These are phyloP conservation scores for Nigrospora sphaerica DNA, from an alignment of 2,329 filamentous ascomycete genomes.

Conservation along the genomic window DNA sequence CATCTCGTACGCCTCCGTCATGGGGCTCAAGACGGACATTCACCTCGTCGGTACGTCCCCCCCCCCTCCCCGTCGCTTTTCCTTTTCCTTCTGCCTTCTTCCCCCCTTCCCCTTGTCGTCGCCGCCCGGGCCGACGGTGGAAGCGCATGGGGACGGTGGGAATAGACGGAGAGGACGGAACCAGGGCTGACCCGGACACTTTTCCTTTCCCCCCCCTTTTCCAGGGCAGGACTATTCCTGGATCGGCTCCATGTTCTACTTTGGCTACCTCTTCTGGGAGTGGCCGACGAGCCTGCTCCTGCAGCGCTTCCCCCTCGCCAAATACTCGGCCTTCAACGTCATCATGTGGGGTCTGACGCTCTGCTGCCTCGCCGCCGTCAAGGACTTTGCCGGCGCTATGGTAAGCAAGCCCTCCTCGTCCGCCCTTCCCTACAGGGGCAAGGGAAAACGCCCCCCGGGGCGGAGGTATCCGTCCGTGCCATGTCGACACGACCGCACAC, in stretches of 20 bases:
- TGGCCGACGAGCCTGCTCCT: slow-evolving; percentile 60
- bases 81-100: too few relatives aligned
- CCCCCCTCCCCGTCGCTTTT: too few relatives aligned
- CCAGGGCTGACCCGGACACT: neutral
- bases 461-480: too few relatives aligned
- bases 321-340: slow-evolving; percentile 59
- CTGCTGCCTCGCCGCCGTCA: slow-evolving; percentile 24
- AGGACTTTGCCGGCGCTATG: slow-evolving; percentile 28
- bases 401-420: neutral
- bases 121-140: too few relatives aligned
- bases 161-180: too few relatives aligned
- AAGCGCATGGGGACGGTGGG: too few relatives aligned
- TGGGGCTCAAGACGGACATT: slow-evolving; percentile 36
- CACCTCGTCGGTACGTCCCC: slow-evolving; percentile 13
- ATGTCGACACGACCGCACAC: too few relatives aligned
- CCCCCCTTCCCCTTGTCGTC: too few relatives aligned
- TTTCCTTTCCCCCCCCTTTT: neutral
- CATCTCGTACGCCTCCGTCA: slow-evolving; percentile 41
- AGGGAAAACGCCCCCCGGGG: too few relatives aligned
- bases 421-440: too few relatives aligned
- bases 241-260: slow-evolving; percentile 44
- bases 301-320: slow-evolving; percentile 57
- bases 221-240: slow-evolving; percentile 37
- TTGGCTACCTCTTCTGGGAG: slow-evolving; percentile 49
- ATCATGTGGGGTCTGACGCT: slow-evolving; percentile 50